A percentile compares a stretch with the other conserved stretches of the same genome.
These are phyloP conservation scores for Hygrocybe punicea DNA, from an alignment of 768 basidiomycete species.

Conservation along the genomic window DNA sequence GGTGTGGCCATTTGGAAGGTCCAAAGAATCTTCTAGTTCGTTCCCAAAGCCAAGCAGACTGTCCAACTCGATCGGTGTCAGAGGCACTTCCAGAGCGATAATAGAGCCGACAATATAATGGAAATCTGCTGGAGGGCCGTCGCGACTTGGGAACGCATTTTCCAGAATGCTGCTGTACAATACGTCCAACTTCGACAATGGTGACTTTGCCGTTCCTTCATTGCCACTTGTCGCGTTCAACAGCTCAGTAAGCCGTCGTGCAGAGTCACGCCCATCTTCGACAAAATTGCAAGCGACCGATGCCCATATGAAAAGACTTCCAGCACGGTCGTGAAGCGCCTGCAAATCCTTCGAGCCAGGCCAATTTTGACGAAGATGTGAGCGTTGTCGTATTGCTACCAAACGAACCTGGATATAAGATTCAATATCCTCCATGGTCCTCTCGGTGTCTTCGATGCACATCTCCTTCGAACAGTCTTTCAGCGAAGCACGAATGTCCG, in stretches of 20 bases:
- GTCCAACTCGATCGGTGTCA: background rate
- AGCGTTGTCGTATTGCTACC: background rate
- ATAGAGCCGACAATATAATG: constrained; percentile 7
- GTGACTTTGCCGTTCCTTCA: background rate
- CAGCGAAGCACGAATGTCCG: too few relatives aligned
- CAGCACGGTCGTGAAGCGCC: too few relatives aligned
- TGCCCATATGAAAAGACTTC: too few relatives aligned
- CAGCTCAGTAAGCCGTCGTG: background rate
- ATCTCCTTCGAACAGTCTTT: too few relatives aligned
- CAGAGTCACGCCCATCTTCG: background rate
- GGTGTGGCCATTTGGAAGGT: background rate
- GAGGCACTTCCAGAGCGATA: background rate
- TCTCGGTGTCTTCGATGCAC: too few relatives aligned
- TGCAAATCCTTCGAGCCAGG: too few relatives aligned
- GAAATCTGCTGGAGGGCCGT: background rate
- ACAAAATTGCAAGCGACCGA: constrained; percentile 19
- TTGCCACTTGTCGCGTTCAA: background rate
- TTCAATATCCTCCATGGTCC: background rate
- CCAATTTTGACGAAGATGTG: constrained; percentile 9
- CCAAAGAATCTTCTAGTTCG: background rate
- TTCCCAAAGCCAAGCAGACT: constrained; percentile 4
- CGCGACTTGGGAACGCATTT: background rate
- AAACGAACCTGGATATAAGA: background rate
- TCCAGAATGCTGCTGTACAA: constrained; percentile 2
- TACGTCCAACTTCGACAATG: background rate